Base-by-base conservation (phyloP, 768 basidiomycete species). In the Suillus hirtellus region DNA sequence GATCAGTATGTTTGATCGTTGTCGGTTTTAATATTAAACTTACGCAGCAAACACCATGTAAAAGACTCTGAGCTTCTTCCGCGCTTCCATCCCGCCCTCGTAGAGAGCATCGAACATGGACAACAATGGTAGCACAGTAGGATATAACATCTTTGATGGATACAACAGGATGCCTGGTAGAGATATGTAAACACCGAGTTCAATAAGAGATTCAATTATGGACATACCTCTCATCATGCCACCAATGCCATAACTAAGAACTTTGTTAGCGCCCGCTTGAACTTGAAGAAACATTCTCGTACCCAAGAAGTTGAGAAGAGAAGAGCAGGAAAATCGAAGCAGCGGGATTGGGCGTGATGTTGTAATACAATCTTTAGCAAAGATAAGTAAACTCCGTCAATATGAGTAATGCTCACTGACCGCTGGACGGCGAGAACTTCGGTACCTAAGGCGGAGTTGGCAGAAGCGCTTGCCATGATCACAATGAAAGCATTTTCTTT, bases 101-200 rank as follows among this genome's bases (percentile, higher is more conserved):
- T 76, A 83, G 44, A 83, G 69, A 7, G 78, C 76, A 60, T 84
- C 83, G 58, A 83, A 79, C 79, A 83, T 80, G 42, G 81, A 79
- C 9, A 82, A 77, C 2, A 82, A 63, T 2, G 83, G 83, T 11
- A 84, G 66, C n/a, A 79, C 73, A 24, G 71, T 75, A 0, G 83
- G 83, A 62, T 83, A 84, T 24, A 84, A 66, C 81, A 83, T 83
- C 69, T 82, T 82, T 14, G 83, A 81, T 1, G 83, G 83, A 69
- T 83, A 83, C n/a, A 84, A 72, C 34, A 84, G 70, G 19, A 82
- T 75, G 21, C 74, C 80, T 82, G 42, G 43, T 12, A 62, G 55
- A 15, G 62, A 53, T 49, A 35, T 55, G 7, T 53, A 9, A 52
- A 46, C 35, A 47, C 43, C 9, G 8, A 10, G 19, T 27, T 50